These are phyloP conservation scores for Neltuma alba DNA, from an alignment of 306 rosid genomes.

Conservation along the genomic window DNA sequence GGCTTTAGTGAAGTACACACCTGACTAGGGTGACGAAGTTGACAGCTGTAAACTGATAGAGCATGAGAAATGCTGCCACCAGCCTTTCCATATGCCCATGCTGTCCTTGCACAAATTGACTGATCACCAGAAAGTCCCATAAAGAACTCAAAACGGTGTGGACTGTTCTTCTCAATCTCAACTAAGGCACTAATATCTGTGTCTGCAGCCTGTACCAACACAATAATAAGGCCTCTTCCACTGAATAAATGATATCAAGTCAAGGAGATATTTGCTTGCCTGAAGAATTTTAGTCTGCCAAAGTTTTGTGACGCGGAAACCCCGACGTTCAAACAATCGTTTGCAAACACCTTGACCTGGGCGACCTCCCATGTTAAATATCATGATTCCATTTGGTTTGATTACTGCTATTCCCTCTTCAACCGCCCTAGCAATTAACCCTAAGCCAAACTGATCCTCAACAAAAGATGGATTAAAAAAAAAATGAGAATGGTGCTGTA, in stretches of 20 bases:
- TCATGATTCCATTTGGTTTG: too few species aligned
- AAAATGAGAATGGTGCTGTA: slow-evolving; percentile 20
- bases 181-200: slow-evolving; percentile 93
- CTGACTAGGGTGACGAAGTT: slow-evolving; percentile 94
- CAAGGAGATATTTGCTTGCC: slow-evolving; percentile 56
- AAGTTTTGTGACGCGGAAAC: slow-evolving; percentile 73
- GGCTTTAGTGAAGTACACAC: slow-evolving; percentile 47
- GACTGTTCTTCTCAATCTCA: slow-evolving; percentile 96
- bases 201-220: slow-evolving; percentile 77
- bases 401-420: too few species aligned
- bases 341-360: slow-evolving; percentile 96
- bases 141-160: slow-evolving; percentile 96
- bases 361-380: slow-evolving; percentile 97
- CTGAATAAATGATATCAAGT: slow-evolving; percentile 26
- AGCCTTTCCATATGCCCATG: slow-evolving; percentile 92
- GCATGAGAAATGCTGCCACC: slow-evolving; percentile 96
- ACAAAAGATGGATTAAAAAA: slow-evolving; percentile 53
- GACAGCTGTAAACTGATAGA: slow-evolving; percentile 92
- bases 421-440: too few species aligned
- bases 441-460: too few species aligned
- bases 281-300: slow-evolving; percentile 98
- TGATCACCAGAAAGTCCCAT: slow-evolving; percentile 97
- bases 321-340: slow-evolving; percentile 96
- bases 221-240: slow-evolving; percentile 35
- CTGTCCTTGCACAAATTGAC: slow-evolving; percentile 93